phyloP scores from a whole-genome alignment of 768 basidiomycete species.

The Daedaleopsis nitida region DNA sequence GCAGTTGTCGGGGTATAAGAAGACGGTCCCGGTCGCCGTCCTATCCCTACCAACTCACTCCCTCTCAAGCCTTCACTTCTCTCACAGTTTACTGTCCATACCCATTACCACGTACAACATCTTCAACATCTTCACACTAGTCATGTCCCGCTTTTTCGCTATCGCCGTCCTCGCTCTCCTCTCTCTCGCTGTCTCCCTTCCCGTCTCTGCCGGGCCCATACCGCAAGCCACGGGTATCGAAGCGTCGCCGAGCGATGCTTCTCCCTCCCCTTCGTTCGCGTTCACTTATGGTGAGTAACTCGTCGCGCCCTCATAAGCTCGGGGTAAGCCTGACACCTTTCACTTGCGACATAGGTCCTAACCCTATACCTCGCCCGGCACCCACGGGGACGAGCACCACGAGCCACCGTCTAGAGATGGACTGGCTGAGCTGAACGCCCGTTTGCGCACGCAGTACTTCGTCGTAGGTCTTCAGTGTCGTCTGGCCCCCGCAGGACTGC shows the following conservation, averaged over 20 bases:
- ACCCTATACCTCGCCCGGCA: neutral
- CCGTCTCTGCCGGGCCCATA: conserved; percentile 3
- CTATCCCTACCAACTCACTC: neutral
- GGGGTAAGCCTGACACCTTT: neutral
- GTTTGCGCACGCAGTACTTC: neutral
- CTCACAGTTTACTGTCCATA: neutral
- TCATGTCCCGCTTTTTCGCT: conserved; percentile 7
- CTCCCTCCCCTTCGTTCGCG: neutral
- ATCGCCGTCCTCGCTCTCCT: conserved; percentile 2
- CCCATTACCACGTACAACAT: neutral
- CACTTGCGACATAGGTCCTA: neutral
- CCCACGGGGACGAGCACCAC: neutral
- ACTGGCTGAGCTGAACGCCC: neutral
- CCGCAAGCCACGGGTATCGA: neutral
- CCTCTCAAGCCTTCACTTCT: neutral
- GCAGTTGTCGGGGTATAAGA: neutral
- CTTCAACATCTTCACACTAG: neutral
- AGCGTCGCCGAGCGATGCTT: neutral
- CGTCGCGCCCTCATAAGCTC: neutral
- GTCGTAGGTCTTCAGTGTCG: neutral
- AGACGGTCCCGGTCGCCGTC: neutral
- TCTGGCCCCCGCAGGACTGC: neutral
- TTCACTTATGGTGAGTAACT: conserved; percentile 11
- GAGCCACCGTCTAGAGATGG: neutral
- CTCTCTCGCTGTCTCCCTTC: conserved; percentile 5